Evolutionary conservation across 352 stramenopile species (phyloP).

Genomic region (Phytophthora pisi): DNA sequence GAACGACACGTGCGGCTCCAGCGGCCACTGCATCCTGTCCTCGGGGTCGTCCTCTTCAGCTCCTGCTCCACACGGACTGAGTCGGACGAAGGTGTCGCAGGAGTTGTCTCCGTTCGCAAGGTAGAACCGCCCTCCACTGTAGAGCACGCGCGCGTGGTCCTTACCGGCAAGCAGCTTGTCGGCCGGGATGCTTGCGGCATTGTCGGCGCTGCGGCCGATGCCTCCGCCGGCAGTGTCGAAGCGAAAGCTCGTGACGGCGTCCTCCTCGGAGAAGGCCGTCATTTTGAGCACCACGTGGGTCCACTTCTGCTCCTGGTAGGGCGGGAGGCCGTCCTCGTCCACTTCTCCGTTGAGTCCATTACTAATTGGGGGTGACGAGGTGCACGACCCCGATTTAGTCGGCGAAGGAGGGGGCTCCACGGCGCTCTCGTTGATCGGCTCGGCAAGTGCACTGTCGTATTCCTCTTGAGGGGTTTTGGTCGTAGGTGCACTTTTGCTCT

Average conservation of each 20-base stretch:
- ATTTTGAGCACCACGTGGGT: slow-evolving; percentile 85
- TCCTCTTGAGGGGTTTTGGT: slow-evolving; percentile 27
- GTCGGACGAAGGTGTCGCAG: slow-evolving; percentile 72
- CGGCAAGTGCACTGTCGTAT: slow-evolving; percentile 5
- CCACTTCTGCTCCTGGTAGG: slow-evolving; percentile 56
- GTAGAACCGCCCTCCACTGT: slow-evolving; percentile 68
- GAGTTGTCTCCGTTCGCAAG: slow-evolving; percentile 56
- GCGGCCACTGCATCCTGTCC: slow-evolving; percentile 82
- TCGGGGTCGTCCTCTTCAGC: slow-evolving; percentile 45
- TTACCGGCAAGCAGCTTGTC: slow-evolving; percentile 63
- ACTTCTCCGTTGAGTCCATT: slow-evolving; percentile 18
- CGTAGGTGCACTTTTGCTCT: slow-evolving; percentile 31
- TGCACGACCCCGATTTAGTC: slow-evolving; percentile 18
- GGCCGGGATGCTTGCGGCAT: slow-evolving; percentile 72
- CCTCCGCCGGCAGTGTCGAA: slow-evolving; percentile 57
- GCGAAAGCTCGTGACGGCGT: slow-evolving; percentile 75
- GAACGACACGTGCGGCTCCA: slow-evolving; percentile 66
- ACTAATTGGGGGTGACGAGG: slow-evolving; percentile 20
- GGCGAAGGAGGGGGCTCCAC: slow-evolving; percentile 19
- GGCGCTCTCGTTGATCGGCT: slow-evolving; percentile 22
- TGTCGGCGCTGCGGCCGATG: slow-evolving; percentile 57
- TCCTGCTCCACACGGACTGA: slow-evolving; percentile 45
- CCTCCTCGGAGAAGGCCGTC: slow-evolving; percentile 78
- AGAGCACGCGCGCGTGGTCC: slow-evolving; percentile 66
- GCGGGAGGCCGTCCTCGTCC: slow-evolving; percentile 34